Percentiles rank a stretch among this genome's conserved stretches.
These are phyloP conservation scores for Emergomyces pasteurianus DNA, from an alignment of 2,329 filamentous ascomycete genomes.

Conservation along the genomic window DNA sequence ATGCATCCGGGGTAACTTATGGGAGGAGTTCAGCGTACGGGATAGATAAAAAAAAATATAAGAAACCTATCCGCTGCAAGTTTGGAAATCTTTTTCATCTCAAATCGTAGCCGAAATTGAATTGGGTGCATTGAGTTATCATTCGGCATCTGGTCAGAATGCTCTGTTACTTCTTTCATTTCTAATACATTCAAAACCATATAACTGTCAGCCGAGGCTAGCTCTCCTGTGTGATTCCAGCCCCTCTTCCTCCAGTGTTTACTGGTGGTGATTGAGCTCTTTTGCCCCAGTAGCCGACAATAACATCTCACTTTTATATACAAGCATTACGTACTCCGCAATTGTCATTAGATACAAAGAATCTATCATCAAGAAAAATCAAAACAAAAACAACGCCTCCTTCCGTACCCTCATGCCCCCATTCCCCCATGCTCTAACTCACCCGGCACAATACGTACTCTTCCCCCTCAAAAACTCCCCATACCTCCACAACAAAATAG, in stretches of 20 bases:
- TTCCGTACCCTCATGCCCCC: not conserved
- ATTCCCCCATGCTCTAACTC: not conserved
- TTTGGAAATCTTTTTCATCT: not conserved
- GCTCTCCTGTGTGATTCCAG: too few relatives aligned
- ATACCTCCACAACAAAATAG: conserved; percentile 40
- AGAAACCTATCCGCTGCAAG: not conserved
- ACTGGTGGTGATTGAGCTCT: too few relatives aligned
- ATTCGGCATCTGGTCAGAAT: too few relatives aligned
- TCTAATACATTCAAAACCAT: not conserved
- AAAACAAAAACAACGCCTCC: not conserved
- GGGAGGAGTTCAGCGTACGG: not conserved
- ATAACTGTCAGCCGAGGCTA: too few relatives aligned
- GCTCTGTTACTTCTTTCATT: not conserved
- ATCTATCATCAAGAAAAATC: not conserved
- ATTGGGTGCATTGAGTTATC: not conserved
- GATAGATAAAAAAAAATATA: not conserved
- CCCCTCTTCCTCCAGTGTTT: too few relatives aligned
- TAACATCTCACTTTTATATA: not conserved
- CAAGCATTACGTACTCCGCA: not conserved
- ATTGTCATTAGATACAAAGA: not conserved
- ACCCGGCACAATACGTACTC: conserved; percentile 30
- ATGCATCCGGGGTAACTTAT: not conserved
- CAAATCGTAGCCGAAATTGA: not conserved
- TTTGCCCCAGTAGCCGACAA: too few relatives aligned
- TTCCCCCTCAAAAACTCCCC: conserved; percentile 35